Evolutionary conservation across 2,329 filamentous ascomycete genomes (phyloP).

Genomic region (Atkinsonella hypoxylon): DNA sequence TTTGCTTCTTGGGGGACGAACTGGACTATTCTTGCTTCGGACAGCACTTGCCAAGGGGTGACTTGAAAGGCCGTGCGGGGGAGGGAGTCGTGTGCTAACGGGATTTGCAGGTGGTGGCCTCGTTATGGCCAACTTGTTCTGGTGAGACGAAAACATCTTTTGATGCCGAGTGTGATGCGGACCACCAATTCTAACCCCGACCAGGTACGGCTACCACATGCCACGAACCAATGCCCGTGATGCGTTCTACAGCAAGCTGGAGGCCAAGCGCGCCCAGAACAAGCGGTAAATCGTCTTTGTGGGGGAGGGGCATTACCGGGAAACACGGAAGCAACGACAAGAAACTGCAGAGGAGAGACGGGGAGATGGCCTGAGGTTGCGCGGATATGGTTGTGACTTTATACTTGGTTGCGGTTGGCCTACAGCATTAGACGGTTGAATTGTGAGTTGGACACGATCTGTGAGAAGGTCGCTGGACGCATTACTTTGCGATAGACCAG

Average conservation of each 20-base stretch:
- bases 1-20: not conserved
- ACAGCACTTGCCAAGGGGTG: not conserved
- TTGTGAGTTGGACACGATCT: slow-evolving; percentile 12
- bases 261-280: slow-evolving; percentile 38
- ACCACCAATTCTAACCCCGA: not conserved
- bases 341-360: not conserved
- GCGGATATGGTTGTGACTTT: not conserved
- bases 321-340: not conserved
- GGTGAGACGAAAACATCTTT: slow-evolving; percentile 29
- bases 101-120: slow-evolving; percentile 36
- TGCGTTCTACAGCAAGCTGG: slow-evolving; percentile 45
- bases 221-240: slow-evolving; percentile 47
- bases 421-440: slow-evolving; percentile 4
- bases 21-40: not conserved
- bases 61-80: not conserved
- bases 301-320: not conserved
- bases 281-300: slow-evolving; percentile 12
- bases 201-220: slow-evolving; percentile 51
- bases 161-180: not conserved
- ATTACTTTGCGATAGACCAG: slow-evolving; percentile 17
- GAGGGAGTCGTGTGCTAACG: slow-evolving; percentile 21
- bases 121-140: slow-evolving; percentile 43
- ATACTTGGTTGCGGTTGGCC: slow-evolving; percentile 3
- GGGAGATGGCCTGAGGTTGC: not conserved
- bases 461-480: slow-evolving; percentile 13